Evolutionary conservation across 75 land plant genomes (phyloP).

Genomic region (Gnetum montanum): DNA sequence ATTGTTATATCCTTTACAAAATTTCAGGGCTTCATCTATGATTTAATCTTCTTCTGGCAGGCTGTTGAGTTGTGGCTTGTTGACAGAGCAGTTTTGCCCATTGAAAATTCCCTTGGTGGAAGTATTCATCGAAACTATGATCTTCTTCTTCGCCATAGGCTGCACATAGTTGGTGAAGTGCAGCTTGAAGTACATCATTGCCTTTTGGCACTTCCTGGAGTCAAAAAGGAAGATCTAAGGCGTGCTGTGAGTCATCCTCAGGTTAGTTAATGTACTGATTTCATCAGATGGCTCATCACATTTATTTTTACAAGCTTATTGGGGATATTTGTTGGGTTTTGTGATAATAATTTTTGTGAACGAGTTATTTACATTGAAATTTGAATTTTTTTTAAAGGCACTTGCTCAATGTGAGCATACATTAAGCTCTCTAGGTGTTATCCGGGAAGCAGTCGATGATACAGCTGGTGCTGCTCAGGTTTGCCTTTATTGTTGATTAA

Average conservation of each 20-base stretch:
- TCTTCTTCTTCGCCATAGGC: slow-evolving; percentile 62
- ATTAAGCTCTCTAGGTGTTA: slow-evolving; percentile 50
- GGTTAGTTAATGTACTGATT: slow-evolving; percentile 16
- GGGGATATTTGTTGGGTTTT: background rate
- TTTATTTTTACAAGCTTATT: background rate
- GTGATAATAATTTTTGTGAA: background rate
- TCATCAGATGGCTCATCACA: background rate
- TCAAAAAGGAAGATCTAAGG: slow-evolving; percentile 41
- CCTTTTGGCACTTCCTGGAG: slow-evolving; percentile 57
- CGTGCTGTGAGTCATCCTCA: slow-evolving; percentile 85
- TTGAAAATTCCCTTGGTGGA: slow-evolving; percentile 65
- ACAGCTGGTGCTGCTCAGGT: slow-evolving; percentile 96
- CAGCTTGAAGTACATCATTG: slow-evolving; percentile 54
- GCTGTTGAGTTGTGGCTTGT: slow-evolving; percentile 72
- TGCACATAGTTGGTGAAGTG: slow-evolving; percentile 80
- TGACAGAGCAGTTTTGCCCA: slow-evolving; percentile 74
- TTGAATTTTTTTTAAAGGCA: slow-evolving; percentile 41
- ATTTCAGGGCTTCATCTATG: background rate
- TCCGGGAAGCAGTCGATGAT: slow-evolving; percentile 66
- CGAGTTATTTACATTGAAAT: background rate
- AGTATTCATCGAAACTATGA: slow-evolving; percentile 78
- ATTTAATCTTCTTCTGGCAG: slow-evolving; percentile 36
- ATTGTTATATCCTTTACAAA: background rate
- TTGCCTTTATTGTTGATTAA: background rate
- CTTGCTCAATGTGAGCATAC: slow-evolving; percentile 77